These are phyloP conservation scores for Phialophora tarda DNA, from an alignment of 2,329 filamentous ascomycete species.

Conservation along the genomic window DNA sequence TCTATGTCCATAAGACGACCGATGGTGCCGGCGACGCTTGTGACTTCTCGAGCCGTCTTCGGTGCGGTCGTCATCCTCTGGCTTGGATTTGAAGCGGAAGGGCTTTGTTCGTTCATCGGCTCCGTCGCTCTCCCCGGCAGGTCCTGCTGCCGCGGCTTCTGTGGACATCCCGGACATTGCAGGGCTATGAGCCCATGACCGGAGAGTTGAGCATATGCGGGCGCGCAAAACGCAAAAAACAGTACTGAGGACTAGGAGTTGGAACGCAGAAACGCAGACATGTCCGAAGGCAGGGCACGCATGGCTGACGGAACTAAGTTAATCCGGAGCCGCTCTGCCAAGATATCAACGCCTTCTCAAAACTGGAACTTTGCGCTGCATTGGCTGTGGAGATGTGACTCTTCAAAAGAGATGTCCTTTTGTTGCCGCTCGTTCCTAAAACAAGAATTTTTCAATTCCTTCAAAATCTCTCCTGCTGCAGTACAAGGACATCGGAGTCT, in stretches of 20 bases:
- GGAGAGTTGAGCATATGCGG: not conserved
- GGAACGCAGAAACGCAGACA: not conserved
- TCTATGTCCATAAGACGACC: conserved; percentile 33
- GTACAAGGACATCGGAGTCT: not conserved
- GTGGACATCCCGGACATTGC: conserved; percentile 19
- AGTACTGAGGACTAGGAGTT: not conserved
- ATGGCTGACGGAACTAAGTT: conserved; percentile 27
- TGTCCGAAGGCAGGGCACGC: too few species aligned
- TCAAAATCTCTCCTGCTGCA: not conserved
- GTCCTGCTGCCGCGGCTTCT: not conserved
- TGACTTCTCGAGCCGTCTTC: conserved; percentile 31
- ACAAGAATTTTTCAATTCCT: conserved; percentile 1
- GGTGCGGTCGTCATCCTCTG: conserved; percentile 3
- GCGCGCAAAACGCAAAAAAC: not conserved
- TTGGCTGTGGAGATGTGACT: conserved; percentile 24
- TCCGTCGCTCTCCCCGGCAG: not conserved
- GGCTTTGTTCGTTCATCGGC: conserved; percentile 23
- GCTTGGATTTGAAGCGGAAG: conserved; percentile 38
- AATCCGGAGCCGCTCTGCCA: conserved; percentile 25
- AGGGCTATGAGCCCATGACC: not conserved
- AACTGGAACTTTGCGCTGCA: conserved; percentile 8
- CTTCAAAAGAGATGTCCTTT: conserved; percentile 25
- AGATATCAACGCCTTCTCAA: conserved; percentile 28
- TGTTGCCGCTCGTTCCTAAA: conserved; percentile 10
- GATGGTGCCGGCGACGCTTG: conserved; percentile 39